Evolutionary conservation across 2,329 filamentous ascomycete genomes (phyloP).

Genomic region (Nemania sp.): DNA sequence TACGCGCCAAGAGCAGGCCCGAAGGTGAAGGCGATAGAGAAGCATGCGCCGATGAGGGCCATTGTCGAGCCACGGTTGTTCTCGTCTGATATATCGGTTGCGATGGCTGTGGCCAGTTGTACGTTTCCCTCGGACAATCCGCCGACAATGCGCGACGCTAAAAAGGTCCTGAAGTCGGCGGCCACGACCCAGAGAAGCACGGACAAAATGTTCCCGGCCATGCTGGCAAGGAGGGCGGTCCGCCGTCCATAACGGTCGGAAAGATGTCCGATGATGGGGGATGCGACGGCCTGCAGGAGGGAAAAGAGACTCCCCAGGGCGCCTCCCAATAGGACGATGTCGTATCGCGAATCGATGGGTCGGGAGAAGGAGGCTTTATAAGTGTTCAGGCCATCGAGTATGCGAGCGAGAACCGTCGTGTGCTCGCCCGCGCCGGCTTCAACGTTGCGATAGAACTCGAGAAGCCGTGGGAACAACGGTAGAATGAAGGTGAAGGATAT

Average conservation of each 20-base stretch:
- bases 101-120: slow-evolving; percentile 93
- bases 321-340: slow-evolving; percentile 93
- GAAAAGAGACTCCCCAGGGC: slow-evolving; percentile 91
- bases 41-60: slow-evolving; percentile 94
- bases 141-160: slow-evolving; percentile 89
- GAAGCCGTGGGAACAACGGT: slow-evolving; percentile 90
- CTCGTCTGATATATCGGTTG: slow-evolving; percentile 91
- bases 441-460: slow-evolving; percentile 92
- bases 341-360: slow-evolving; percentile 94
- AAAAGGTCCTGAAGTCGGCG: slow-evolving; percentile 92
- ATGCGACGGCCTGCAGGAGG: slow-evolving; percentile 88
- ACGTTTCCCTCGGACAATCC: slow-evolving; percentile 96
- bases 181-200: slow-evolving; percentile 94
- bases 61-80: slow-evolving; percentile 85
- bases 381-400: slow-evolving; percentile 82
- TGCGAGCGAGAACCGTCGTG: slow-evolving; percentile 69
- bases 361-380: slow-evolving; percentile 94
- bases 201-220: slow-evolving; percentile 90
- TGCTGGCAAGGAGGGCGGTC: slow-evolving; percentile 84
- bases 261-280: slow-evolving; percentile 84
- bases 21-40: slow-evolving; percentile 96
- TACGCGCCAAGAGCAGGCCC: slow-evolving; percentile 90
- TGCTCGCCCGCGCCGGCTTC: slow-evolving; percentile 60
- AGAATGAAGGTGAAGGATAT: slow-evolving; percentile 99
- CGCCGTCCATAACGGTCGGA: slow-evolving; percentile 89